phyloP scores from a whole-genome alignment of 108 stramenopile genomes.

The Fistulifera pelliculosa region DNA sequence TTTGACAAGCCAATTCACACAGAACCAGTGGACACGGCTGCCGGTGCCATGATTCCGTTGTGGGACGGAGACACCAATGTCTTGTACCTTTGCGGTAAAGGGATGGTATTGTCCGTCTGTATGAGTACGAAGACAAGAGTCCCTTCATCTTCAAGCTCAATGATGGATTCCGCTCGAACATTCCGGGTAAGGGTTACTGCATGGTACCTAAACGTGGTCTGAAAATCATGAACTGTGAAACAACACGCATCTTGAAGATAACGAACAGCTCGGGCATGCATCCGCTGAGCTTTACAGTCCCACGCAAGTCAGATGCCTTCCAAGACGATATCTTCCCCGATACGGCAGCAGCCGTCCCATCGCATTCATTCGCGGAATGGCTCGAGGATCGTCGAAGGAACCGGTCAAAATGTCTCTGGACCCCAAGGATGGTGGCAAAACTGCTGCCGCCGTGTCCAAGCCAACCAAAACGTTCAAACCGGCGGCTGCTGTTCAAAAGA shows the following conservation, averaged over 20 bases:
- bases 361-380: constrained; percentile 94
- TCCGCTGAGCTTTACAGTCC: constrained; percentile 89
- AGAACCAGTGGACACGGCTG: constrained; percentile 92
- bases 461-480: constrained; percentile 54
- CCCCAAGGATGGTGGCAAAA: constrained; percentile 30
- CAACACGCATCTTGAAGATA: constrained; percentile 90
- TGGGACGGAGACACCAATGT: constrained; percentile 89
- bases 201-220: constrained; percentile 95
- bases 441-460: constrained; percentile 9
- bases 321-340: constrained; percentile 98
- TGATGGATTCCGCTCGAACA: constrained; percentile 90
- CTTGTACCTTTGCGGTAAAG: constrained; percentile 97
- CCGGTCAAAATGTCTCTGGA: constrained; percentile 81
- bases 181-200: constrained; percentile 93
- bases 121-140: constrained; percentile 89
- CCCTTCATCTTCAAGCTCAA: constrained; percentile 79
- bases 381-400: constrained; percentile 65
- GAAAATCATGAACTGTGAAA: constrained; percentile 91
- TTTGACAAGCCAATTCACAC: constrained; percentile 54
- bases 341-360: constrained; percentile 60
- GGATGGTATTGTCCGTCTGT: constrained; percentile 98
- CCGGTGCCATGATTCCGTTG: constrained; percentile 95
- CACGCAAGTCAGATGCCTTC: constrained; percentile 97
- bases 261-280: constrained; percentile 86
- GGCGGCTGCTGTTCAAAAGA: constrained; percentile 59